These are phyloP conservation scores for Globisporangium spinosum DNA, from an alignment of 352 stramenopile genomes.

Conservation along the genomic window DNA sequence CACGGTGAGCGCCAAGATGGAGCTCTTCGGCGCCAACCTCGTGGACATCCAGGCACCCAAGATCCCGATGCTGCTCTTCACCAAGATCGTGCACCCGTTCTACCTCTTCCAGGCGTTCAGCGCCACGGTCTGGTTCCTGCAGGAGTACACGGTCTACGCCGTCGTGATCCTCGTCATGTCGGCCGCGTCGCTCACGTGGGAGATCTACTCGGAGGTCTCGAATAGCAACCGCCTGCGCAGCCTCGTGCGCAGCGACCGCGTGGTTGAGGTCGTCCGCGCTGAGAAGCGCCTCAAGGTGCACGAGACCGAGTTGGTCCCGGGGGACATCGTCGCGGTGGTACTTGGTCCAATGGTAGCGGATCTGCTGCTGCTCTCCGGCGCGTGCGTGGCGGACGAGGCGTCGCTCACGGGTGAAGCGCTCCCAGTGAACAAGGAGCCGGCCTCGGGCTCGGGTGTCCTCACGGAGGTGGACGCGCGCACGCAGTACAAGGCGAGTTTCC, in stretches of 20 bases:
- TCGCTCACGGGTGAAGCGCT: constrained; percentile 73
- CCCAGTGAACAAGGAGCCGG: constrained; percentile 61
- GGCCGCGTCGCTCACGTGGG: constrained; percentile 54
- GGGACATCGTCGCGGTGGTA: constrained; percentile 64
- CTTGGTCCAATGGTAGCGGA: constrained; percentile 57
- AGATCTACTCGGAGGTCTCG: constrained; percentile 60
- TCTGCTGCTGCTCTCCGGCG: constrained; percentile 49
- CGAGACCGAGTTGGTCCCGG: constrained; percentile 58
- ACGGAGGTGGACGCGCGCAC: constrained; percentile 30
- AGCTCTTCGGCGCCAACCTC: constrained; percentile 43
- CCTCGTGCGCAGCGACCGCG: constrained; percentile 37
- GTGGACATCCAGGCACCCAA: constrained; percentile 36
- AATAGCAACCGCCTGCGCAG: constrained; percentile 60
- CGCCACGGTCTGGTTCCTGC: constrained; percentile 58
- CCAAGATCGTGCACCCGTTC: constrained; percentile 73
- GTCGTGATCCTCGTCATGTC: constrained; percentile 60
- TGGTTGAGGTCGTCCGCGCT: constrained; percentile 33
- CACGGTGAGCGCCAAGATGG: constrained; percentile 19
- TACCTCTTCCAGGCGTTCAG: constrained; percentile 78
- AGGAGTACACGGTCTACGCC: constrained; percentile 63
- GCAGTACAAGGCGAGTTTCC: constrained; percentile 44
- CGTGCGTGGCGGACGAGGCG: constrained; percentile 67
- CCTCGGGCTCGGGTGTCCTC: constrained; percentile 14
- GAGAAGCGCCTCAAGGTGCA: constrained; percentile 46
- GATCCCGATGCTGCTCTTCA: constrained; percentile 38